Conservation (phyloP, 108 stramenopile species). For the Aureococcus anophagefferens region DNA sequence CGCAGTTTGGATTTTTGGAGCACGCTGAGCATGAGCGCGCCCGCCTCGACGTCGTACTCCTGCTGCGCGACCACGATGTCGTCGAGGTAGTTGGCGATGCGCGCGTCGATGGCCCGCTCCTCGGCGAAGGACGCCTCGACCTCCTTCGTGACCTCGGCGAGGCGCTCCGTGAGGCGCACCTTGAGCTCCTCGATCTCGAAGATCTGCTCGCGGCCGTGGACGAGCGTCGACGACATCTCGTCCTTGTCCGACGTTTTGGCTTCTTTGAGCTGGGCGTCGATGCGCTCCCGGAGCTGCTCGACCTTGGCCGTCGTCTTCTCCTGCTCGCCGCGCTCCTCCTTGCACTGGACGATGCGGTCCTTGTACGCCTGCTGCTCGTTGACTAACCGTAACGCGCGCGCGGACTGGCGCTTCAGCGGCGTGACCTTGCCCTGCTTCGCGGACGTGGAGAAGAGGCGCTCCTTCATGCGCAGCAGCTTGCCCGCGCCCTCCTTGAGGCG, state of each 20-base stretch:
- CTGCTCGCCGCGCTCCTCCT: constrained; percentile 15
- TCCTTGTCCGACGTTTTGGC: constrained; percentile 40
- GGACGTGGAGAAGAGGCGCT: constrained; percentile 21
- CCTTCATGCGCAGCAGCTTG: constrained; percentile 14
- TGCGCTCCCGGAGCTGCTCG: constrained; percentile 10
- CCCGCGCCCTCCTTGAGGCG: constrained; percentile 17
- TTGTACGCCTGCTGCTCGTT: background rate
- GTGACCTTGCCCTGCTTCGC: constrained; percentile 25
- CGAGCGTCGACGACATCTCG: constrained; percentile 34
- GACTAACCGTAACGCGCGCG: background rate
- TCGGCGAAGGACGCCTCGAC: constrained; percentile 4
- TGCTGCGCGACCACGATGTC: constrained; percentile 27
- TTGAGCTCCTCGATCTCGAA: constrained; percentile 50
- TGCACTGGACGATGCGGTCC: constrained; percentile 1
- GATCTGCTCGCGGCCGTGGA: constrained; percentile 45
- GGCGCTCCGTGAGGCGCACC: constrained; percentile 28
- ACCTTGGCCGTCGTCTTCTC: constrained; percentile 6
- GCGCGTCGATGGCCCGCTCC: constrained; percentile 3
- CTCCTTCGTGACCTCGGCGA: constrained; percentile 24
- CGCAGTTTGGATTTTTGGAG: constrained; percentile 28
- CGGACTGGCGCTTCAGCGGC: constrained; percentile 5
- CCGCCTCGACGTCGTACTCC: constrained; percentile 39
- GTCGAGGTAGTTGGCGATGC: constrained; percentile 35
- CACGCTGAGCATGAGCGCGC: constrained; percentile 41
- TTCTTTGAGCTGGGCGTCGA: constrained; percentile 35